Evolutionary conservation across 2,329 filamentous ascomycete species (phyloP).

Genomic region (Scedosporium minutisporum): DNA sequence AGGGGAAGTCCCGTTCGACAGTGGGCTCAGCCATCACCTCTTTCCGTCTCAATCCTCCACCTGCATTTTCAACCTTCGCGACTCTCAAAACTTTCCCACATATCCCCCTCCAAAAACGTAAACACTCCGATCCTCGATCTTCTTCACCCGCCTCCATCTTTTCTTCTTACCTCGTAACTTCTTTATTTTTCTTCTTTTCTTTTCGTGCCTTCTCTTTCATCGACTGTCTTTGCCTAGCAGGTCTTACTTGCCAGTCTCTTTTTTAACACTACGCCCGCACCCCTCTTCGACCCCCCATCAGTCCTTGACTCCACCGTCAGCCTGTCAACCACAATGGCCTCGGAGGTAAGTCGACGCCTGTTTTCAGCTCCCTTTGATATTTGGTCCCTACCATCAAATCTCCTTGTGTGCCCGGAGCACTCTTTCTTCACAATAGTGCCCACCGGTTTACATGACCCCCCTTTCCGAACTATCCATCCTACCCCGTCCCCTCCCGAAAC

Average conservation of each 20-base stretch:
- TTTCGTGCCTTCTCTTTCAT: conserved; percentile 3
- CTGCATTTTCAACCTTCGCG: neutral
- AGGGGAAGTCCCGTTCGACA: conserved; percentile 1
- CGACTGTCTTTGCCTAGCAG: neutral
- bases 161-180: neutral
- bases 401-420: too few relatives aligned
- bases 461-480: neutral
- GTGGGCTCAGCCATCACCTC: conserved; percentile 2
- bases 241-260: conserved; percentile 1
- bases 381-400: conserved; percentile 6
- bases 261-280: conserved; percentile 2
- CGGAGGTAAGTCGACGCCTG: conserved; percentile 43
- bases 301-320: neutral
- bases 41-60: neutral
- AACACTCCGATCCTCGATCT: neutral
- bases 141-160: neutral
- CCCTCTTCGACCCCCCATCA: conserved; percentile 3
- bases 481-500: conserved; percentile 6
- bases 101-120: neutral
- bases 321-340: conserved; percentile 41
- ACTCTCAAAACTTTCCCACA: conserved; percentile 1
- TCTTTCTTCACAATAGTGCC: too few relatives aligned
- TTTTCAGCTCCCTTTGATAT: conserved; percentile 6
- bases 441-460: neutral
- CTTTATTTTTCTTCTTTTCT: neutral